Evolutionary conservation across 2,329 filamentous ascomycete species (phyloP).

Genomic region (Ilyonectria destructans): DNA sequence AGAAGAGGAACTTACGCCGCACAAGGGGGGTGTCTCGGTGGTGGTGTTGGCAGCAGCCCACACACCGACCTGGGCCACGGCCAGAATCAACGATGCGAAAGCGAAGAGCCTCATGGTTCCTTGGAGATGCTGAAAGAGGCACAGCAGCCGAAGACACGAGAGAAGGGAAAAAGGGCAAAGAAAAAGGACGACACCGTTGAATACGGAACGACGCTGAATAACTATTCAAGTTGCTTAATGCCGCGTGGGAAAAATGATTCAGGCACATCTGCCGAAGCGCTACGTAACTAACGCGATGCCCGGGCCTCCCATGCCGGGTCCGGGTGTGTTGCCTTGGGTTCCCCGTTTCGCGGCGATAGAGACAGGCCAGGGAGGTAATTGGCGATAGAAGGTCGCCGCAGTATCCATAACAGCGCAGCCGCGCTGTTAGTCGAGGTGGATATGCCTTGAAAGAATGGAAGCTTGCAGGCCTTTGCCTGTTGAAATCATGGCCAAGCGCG

Average conservation of each 20-base stretch:
- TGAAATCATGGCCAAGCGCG: too few relatives aligned
- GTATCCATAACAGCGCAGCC: too few relatives aligned
- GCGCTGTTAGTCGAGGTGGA: too few relatives aligned
- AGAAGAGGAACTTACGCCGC: constrained; percentile 25
- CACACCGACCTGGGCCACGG: constrained; percentile 32
- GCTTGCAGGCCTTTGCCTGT: too few relatives aligned
- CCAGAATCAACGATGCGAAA: constrained; percentile 26
- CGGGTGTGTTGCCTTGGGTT: too few relatives aligned
- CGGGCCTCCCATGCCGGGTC: too few relatives aligned
- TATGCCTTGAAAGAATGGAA: too few relatives aligned
- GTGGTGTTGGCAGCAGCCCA: constrained; percentile 27
- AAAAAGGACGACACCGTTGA: background rate
- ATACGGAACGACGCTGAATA: background rate
- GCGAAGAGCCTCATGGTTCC: constrained; percentile 33
- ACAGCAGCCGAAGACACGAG: background rate
- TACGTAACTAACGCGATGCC: too few relatives aligned
- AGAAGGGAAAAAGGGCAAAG: constrained; percentile 1
- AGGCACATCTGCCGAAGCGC: background rate
- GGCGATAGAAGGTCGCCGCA: too few relatives aligned
- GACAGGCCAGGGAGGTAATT: too few relatives aligned
- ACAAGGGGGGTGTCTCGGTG: constrained; percentile 33
- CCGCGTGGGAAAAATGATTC: background rate
- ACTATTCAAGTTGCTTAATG: background rate
- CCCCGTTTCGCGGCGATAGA: too few relatives aligned
- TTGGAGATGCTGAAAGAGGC: constrained; percentile 3